Percentiles rank a stretch among this genome's conserved stretches.
These are phyloP conservation scores for Xylariaceae sp. DNA, from an alignment of 2,329 filamentous ascomycete species.

Conservation along the genomic window DNA sequence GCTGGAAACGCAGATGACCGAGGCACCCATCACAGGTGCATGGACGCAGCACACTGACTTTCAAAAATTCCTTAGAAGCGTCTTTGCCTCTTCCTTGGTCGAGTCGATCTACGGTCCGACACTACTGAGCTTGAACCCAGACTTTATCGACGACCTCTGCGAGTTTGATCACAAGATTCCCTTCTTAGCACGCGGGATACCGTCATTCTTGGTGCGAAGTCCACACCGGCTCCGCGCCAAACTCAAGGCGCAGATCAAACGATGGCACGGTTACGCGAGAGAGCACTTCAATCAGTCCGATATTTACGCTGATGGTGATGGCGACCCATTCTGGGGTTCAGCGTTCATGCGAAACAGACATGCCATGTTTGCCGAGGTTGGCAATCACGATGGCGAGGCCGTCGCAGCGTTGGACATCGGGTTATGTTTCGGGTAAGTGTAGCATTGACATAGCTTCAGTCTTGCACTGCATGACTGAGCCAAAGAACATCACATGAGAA, in stretches of 20 bases:
- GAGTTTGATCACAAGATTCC: background rate
- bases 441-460: background rate
- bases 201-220: background rate
- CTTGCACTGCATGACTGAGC: background rate
- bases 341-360: conserved; percentile 5
- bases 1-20: background rate
- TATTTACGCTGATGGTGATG: conserved; percentile 5
- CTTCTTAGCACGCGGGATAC: background rate
- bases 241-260: background rate
- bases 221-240: background rate
- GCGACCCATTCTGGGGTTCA: conserved; percentile 17
- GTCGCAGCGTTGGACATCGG: conserved; percentile 8
- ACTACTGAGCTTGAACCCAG: background rate
- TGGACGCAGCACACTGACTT: background rate
- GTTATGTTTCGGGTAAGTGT: conserved; percentile 9
- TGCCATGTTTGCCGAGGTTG: background rate
- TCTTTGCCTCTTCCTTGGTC: background rate
- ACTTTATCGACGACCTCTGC: background rate
- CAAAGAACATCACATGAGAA: background rate
- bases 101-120: background rate
- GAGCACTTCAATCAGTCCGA: background rate
- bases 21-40: background rate
- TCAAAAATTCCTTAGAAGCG: background rate
- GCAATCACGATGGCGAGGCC: conserved; percentile 6
- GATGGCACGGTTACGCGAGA: background rate